Conservation (phyloP, 2,329 filamentous ascomycete genomes). For the Monilinia fructicola region DNA sequence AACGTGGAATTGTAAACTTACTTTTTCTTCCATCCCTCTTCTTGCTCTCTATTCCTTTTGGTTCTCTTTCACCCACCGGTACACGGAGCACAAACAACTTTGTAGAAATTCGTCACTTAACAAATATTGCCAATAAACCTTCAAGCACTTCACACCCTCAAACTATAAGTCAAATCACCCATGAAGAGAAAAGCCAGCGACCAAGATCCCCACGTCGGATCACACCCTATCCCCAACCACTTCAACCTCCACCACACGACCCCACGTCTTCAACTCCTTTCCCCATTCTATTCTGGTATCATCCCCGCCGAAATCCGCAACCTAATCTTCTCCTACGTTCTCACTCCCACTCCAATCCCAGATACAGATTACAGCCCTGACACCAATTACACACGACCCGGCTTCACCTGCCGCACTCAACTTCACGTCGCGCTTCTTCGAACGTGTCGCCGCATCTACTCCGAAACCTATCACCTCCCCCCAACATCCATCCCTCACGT, state of each 20-base stretch:
- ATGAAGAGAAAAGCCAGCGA: neutral
- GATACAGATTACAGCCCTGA: neutral
- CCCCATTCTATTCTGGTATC: constrained; percentile 4
- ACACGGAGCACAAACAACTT: no score
- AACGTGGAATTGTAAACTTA: no score
- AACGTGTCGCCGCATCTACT: constrained; percentile 32
- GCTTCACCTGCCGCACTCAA: constrained; percentile 24
- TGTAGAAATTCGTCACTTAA: no score
- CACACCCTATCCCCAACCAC: neutral
- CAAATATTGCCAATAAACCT: neutral
- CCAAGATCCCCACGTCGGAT: neutral
- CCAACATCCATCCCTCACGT: constrained; percentile 28
- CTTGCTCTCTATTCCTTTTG: neutral
- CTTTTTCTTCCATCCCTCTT: neutral
- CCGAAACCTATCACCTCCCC: constrained; percentile 34
- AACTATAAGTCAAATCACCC: neutral
- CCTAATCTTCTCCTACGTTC: constrained; percentile 11
- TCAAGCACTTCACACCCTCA: neutral
- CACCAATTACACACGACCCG: constrained; percentile 29
- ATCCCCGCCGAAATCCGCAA: constrained; percentile 12
- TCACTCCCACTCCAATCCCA: constrained; percentile 9
- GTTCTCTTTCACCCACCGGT: neutral
- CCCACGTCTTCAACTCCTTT: constrained; percentile 2
- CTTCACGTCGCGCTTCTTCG: constrained; percentile 30
- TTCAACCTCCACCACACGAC: constrained; percentile 5